A percentile compares a stretch with the other conserved stretches of the same genome.
Evolutionary conservation across 75 land plant species (phyloP).

Genomic region (Cupressus sempervirens): DNA sequence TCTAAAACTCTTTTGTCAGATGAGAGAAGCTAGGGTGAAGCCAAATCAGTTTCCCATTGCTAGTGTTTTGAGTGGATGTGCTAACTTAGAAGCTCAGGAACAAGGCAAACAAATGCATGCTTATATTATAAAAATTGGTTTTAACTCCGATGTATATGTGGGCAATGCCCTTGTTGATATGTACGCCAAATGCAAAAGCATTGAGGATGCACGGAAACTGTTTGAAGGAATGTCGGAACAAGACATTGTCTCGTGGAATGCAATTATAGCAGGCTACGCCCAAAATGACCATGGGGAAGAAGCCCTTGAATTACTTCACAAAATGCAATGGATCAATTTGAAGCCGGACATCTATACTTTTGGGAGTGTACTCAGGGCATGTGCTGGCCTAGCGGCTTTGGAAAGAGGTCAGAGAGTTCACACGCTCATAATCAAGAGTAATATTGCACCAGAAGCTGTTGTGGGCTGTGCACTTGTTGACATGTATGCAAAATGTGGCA

Average conservation of each 20-base stretch:
- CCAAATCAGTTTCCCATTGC: conserved; percentile 8
- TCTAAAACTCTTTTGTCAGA: conserved; percentile 11
- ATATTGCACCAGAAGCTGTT: background rate
- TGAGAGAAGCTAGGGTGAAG: background rate
- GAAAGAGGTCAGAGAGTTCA: conserved; percentile 7
- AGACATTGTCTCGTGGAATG: conserved; percentile 17
- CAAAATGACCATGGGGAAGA: conserved; percentile 14
- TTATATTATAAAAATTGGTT: conserved; percentile 11
- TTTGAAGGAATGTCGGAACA: background rate
- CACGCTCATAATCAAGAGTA: conserved; percentile 2
- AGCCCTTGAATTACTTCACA: conserved; percentile 7
- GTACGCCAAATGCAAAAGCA: conserved; percentile 19
- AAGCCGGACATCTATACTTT: conserved; percentile 12
- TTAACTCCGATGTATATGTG: conserved; percentile 11
- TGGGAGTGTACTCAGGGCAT: conserved; percentile 16
- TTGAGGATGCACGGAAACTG: conserved; percentile 11
- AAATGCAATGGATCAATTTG: conserved; percentile 14
- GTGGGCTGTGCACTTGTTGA: conserved; percentile 15
- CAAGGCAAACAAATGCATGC: conserved; percentile 12
- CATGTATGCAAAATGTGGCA: conserved; percentile 20
- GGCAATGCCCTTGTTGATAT: conserved; percentile 20
- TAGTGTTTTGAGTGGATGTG: conserved; percentile 16
- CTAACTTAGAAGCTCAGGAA: conserved; percentile 9
- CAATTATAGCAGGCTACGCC: conserved; percentile 14
- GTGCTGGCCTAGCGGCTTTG: conserved; percentile 4